Percentiles rank a stretch among this genome's conserved stretches.
These are phyloP conservation scores for Peziza echinospora DNA, from an alignment of 495 filamentous ascomycete genomes.

Conservation along the genomic window DNA sequence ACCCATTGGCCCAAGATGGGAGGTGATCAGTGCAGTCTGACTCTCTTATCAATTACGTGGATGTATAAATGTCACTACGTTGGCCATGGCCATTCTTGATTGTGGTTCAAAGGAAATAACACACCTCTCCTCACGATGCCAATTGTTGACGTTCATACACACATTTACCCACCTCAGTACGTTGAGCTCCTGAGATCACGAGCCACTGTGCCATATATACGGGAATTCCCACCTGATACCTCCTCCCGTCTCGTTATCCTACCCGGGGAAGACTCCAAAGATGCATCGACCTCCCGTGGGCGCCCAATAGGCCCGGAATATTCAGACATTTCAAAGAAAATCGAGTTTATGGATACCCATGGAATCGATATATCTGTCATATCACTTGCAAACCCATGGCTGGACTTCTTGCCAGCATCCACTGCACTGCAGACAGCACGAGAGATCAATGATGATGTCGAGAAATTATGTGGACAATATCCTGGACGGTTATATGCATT, in stretches of 20 bases:
- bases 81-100: too few species aligned
- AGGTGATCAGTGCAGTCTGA: too few species aligned
- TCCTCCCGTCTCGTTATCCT: constrained; percentile 62
- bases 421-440: constrained; percentile 40
- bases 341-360: constrained; percentile 74
- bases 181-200: constrained; percentile 60
- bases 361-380: constrained; percentile 63
- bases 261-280: constrained; percentile 37
- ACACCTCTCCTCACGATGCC: background rate
- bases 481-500: constrained; percentile 52
- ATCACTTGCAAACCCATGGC: constrained; percentile 87
- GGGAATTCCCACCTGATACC: constrained; percentile 36
- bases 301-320: constrained; percentile 22
- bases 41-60: too few species aligned
- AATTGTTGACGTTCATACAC: constrained; percentile 80
- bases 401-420: constrained; percentile 52
- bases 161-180: constrained; percentile 77
- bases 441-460: constrained; percentile 56
- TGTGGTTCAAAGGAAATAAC: too few species aligned
- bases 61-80: too few species aligned
- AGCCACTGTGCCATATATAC: constrained; percentile 56
- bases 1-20: too few species aligned
- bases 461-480: constrained; percentile 38
- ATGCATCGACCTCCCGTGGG: constrained; percentile 24
- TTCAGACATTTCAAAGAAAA: constrained; percentile 36